Conservation (phyloP, 1,284 basidiomycete genomes). For the Leccinum fuscescens region DNA sequence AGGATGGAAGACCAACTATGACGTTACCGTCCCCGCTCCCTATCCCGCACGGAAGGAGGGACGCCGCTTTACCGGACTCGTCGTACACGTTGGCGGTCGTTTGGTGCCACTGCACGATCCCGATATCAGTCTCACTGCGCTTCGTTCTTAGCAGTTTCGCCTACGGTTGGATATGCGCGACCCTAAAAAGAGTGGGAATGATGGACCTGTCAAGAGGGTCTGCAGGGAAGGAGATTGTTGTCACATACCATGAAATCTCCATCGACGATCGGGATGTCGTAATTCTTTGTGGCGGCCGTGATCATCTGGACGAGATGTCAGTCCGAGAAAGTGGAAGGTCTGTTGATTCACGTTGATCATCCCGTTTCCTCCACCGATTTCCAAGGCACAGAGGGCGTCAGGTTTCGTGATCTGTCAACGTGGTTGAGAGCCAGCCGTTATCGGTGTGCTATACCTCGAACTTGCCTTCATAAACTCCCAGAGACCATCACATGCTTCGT, state of each 20-base stretch:
- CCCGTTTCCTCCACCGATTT: slow-evolving; percentile 61
- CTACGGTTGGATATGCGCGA: slow-evolving; percentile 35
- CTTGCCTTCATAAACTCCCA: slow-evolving; percentile 29
- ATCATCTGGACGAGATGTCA: slow-evolving; percentile 31
- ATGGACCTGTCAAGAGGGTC: slow-evolving; percentile 6
- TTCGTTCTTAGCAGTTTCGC: slow-evolving; percentile 7
- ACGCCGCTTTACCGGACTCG: slow-evolving; percentile 26
- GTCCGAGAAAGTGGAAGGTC: not conserved
- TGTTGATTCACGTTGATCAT: slow-evolving; percentile 42
- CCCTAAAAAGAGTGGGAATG: slow-evolving; percentile 26
- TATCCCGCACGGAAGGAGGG: slow-evolving; percentile 35
- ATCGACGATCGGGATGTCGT: slow-evolving; percentile 38
- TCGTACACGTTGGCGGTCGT: slow-evolving; percentile 44
- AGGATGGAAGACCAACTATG: slow-evolving; percentile 27
- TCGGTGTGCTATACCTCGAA: not conserved
- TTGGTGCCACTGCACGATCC: slow-evolving; percentile 26
- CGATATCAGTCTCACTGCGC: not conserved
- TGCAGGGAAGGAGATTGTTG: slow-evolving; percentile 2
- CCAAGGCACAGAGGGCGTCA: slow-evolving; percentile 38
- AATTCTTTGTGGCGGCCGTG: slow-evolving; percentile 36
- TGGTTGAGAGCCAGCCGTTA: slow-evolving; percentile 12
- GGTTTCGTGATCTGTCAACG: slow-evolving; percentile 34
- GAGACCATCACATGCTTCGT: slow-evolving; percentile 29
- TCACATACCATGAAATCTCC: slow-evolving; percentile 50
- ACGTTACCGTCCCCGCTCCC: slow-evolving; percentile 40